A percentile compares a stretch with the other conserved stretches of the same genome.
Conservation (phyloP, 768 basidiomycete species). For the Infundibulicybe gibba region DNA sequence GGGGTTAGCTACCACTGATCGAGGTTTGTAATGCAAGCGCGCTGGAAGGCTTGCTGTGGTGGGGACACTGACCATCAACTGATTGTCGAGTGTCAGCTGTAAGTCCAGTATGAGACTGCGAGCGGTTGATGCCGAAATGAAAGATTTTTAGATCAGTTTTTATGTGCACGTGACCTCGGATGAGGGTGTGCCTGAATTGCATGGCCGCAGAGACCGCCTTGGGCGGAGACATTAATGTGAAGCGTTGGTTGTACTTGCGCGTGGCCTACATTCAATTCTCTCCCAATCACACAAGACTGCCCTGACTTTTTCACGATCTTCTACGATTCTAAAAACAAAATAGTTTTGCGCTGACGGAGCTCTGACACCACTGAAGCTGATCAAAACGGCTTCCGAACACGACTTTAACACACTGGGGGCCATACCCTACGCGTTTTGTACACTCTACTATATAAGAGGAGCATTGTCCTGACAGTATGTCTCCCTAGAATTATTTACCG, state of each 20-base stretch:
- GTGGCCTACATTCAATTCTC: not conserved
- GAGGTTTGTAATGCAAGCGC: too few species aligned
- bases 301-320: constrained; percentile 1
- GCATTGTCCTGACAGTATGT: too few species aligned
- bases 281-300: not conserved
- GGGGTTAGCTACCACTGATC: too few species aligned
- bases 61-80: too few species aligned
- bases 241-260: not conserved
- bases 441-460: not conserved
- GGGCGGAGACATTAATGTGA: too few species aligned
- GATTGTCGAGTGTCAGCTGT: too few species aligned
- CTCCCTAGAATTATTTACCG: not conserved
- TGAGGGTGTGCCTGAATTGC: not conserved
- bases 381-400: not conserved
- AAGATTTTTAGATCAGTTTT: not conserved
- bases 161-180: not conserved
- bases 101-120: too few species aligned
- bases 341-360: not conserved
- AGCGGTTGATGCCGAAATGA: not conserved
- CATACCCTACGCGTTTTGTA: not conserved
- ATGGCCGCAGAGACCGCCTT: too few species aligned
- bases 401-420: not conserved
- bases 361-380: too few species aligned
- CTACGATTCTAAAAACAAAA: constrained; percentile 6
- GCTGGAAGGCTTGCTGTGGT: too few species aligned